Base-by-base conservation (phyloP, 305 asterid species). In the Fraxinus floribunda region DNA sequence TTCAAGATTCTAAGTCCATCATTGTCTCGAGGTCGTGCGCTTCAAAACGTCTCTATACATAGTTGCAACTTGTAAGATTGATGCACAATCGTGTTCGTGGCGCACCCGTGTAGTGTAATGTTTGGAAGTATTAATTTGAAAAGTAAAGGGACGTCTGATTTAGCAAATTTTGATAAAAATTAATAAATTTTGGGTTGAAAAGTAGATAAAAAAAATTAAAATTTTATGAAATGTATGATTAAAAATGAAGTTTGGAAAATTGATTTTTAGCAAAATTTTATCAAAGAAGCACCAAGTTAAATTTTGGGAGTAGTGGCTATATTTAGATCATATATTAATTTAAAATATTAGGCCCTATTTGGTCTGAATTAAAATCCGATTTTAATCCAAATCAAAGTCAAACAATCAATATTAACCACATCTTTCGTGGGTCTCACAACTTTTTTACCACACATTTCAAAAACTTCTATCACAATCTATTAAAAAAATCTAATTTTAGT, bases 21-120 rank as follows among this genome's bases (percentile, higher is more conserved):
- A 36, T 78, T 76, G 29, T 77, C 80, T 79, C 79, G 79, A 83
- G 76, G 15, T 80, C 78, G 39, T 85, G 82, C 84, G 79, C 84
- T 81, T 79, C 16, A 26, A 35, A 29, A 11, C 7, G 68, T 75
- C 64, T 22, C 38, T 0, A 71, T 52, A 30, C 5, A 44, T n/a
- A 2, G 7, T 80, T 57, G 68, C 86, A 80, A 86, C 74, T 86
- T 83, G 88, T 83, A 70, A 39, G 34, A 3, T 22, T 20, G 30
- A 18, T 0, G 32, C 72, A 62, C 55, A 0, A 8, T 2, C 3
- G 15, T 74, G 15, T 74, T 41, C 0, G 52, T 0, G 22, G 34
- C 10, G 4, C 8, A n/a, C 32, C 35, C 55, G 3, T n/a, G 18
- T 3, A 46, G 18, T 3, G 18, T 13, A 46, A 13, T 1, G 18